phyloP scores from a whole-genome alignment of 768 basidiomycete species.

The Rhodotorula graminis region DNA sequence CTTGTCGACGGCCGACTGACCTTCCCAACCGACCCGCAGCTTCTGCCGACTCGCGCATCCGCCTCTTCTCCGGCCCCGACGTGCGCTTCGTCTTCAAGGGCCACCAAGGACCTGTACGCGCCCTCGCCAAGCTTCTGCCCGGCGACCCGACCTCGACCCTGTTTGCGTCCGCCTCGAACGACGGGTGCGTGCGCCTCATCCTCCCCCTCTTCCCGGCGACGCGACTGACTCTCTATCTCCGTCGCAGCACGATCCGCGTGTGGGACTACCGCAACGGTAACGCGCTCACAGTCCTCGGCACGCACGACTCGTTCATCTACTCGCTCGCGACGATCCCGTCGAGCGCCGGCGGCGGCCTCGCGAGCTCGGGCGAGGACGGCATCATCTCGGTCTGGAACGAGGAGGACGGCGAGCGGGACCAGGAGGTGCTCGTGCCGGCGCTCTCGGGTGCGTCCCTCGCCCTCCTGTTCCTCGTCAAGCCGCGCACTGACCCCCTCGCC shows the following conservation, averaged over 20 bases:
- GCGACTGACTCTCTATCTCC: not conserved
- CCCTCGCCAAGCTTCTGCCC: slow-evolving; percentile 63
- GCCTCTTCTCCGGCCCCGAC: slow-evolving; percentile 53
- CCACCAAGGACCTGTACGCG: slow-evolving; percentile 80
- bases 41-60: slow-evolving; percentile 90
- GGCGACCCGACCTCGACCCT: slow-evolving; percentile 58
- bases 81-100: slow-evolving; percentile 70
- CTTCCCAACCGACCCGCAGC: slow-evolving; percentile 51
- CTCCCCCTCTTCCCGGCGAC: not conserved
- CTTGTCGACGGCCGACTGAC: no score
- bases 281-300: slow-evolving; percentile 64
- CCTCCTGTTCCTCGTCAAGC: not conserved
- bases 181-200: slow-evolving; percentile 57
- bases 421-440: slow-evolving; percentile 84
- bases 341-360: slow-evolving; percentile 60
- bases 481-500: not conserved
- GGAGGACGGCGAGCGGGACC: slow-evolving; percentile 66
- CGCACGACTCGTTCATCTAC: slow-evolving; percentile 95
- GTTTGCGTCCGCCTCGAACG: slow-evolving; percentile 92
- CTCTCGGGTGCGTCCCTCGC: slow-evolving; percentile 55
- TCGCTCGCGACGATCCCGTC: slow-evolving; percentile 62
- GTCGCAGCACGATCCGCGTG: slow-evolving; percentile 74
- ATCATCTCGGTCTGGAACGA: slow-evolving; percentile 87
- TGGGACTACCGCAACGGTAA: slow-evolving; percentile 61
- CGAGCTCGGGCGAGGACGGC: slow-evolving; percentile 89